These are phyloP conservation scores for Gaultheria prostrata DNA, from an alignment of 148 eudicot genomes.

Conservation along the genomic window DNA sequence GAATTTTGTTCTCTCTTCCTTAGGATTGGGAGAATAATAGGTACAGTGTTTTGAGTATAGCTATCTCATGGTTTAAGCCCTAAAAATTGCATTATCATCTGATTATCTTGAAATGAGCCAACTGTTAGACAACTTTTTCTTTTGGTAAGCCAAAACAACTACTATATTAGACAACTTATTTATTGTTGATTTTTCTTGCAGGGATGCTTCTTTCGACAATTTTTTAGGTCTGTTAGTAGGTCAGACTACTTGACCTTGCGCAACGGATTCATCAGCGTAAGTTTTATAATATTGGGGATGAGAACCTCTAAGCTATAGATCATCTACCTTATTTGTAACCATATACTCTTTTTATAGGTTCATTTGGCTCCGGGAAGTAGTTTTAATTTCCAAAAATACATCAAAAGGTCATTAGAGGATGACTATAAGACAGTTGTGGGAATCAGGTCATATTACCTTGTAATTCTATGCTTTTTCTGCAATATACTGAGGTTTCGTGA, in stretches of 20 bases:
- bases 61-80: slow-evolving; percentile 6
- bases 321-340: not conserved
- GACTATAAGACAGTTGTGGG: slow-evolving; percentile 86
- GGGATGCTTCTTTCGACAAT: slow-evolving; percentile 93
- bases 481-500: not conserved
- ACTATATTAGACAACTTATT: not conserved
- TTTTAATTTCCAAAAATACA: slow-evolving; percentile 87
- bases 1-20: not conserved
- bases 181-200: slow-evolving; percentile 19
- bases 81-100: not conserved
- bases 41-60: not conserved
- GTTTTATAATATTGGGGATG: slow-evolving; percentile 25
- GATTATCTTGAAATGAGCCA: not conserved
- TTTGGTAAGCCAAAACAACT: not conserved
- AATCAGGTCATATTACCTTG: slow-evolving; percentile 47
- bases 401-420: slow-evolving; percentile 90
- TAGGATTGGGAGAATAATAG: not conserved
- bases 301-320: not conserved
- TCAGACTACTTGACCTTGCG: slow-evolving; percentile 88
- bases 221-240: slow-evolving; percentile 73
- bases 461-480: not conserved
- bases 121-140: not conserved
- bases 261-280: slow-evolving; percentile 81
- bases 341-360: slow-evolving; percentile 37
- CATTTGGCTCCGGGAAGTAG: slow-evolving; percentile 87